A percentile compares a stretch with the other conserved stretches of the same genome.
These are phyloP conservation scores for Trichoderma sp. DNA, from an alignment of 2,329 filamentous ascomycete species.

Conservation along the genomic window DNA sequence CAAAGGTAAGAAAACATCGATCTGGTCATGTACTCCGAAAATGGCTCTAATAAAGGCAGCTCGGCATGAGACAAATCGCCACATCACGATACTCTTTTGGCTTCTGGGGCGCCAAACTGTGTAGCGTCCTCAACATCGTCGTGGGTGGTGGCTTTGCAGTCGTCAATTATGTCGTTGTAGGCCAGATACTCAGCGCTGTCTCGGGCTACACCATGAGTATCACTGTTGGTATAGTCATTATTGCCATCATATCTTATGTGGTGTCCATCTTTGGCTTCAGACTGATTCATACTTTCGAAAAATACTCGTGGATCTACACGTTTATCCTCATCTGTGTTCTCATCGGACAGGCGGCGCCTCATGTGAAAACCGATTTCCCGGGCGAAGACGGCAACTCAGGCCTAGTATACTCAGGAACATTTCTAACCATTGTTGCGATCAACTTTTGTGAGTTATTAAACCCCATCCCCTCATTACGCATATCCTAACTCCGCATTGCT, in stretches of 20 bases:
- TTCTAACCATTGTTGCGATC: not conserved
- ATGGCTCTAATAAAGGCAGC: not conserved
- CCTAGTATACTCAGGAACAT: not conserved
- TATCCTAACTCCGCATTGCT: not conserved
- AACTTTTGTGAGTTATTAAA: not conserved
- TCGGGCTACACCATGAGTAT: conserved; percentile 24
- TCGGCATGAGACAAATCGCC: conserved; percentile 20
- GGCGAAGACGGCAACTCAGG: not conserved
- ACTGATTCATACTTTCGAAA: conserved; percentile 26
- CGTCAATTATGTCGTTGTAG: conserved; percentile 25
- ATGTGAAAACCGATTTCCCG: conserved; percentile 16
- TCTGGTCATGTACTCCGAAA: not conserved
- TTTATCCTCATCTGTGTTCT: conserved; percentile 24
- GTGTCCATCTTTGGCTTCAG: conserved; percentile 25
- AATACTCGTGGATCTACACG: conserved; percentile 25
- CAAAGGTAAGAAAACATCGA: not conserved
- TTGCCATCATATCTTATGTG: conserved; percentile 24
- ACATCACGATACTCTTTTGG: conserved; percentile 23
- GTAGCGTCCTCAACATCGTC: conserved; percentile 25
- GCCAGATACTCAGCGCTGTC: conserved; percentile 25
- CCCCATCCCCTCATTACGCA: not conserved
- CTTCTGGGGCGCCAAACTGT: conserved; percentile 25
- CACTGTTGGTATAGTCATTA: conserved; percentile 25
- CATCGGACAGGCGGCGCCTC: conserved; percentile 22
- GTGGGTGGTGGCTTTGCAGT: conserved; percentile 24